A percentile compares a stretch with the other conserved stretches of the same genome.
phyloP scores from a whole-genome alignment of 2,329 filamentous ascomycete species.

The Diaporthe nobilis region DNA sequence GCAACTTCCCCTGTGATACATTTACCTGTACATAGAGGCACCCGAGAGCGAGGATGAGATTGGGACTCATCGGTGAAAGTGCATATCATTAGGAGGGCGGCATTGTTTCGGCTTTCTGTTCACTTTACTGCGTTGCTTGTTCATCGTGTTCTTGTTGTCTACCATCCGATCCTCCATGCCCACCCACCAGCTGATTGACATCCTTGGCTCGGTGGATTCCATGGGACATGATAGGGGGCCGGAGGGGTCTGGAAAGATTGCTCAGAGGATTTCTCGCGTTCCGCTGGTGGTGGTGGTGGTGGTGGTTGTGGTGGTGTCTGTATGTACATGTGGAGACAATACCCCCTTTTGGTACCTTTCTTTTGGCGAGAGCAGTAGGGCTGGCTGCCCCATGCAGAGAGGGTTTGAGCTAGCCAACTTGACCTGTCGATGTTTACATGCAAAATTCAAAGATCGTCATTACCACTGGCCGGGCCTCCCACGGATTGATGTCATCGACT shows the following conservation, averaged over 20 bases:
- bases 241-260: constrained; percentile 35
- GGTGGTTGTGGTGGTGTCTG: not conserved
- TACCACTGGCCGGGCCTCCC: not conserved
- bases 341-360: constrained; percentile 6
- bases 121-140: constrained; percentile 2
- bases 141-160: not conserved
- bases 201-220: not conserved
- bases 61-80: not conserved
- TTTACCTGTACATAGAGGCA: constrained; percentile 21
- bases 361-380: not conserved
- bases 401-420: constrained; percentile 11
- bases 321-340: constrained; percentile 19
- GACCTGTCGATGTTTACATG: not conserved
- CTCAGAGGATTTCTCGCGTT: constrained; percentile 1
- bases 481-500: constrained; percentile 4
- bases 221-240: constrained; percentile 4
- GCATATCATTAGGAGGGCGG: not conserved
- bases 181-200: not conserved
- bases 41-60: constrained; percentile 1
- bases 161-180: not conserved
- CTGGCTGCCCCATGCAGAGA: not conserved
- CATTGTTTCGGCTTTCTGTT: not conserved
- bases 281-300: not conserved
- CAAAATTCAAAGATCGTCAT: not conserved
- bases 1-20: not conserved